These are phyloP conservation scores for Davidsoniella virescens DNA, from an alignment of 2,329 filamentous ascomycete genomes.

Conservation along the genomic window DNA sequence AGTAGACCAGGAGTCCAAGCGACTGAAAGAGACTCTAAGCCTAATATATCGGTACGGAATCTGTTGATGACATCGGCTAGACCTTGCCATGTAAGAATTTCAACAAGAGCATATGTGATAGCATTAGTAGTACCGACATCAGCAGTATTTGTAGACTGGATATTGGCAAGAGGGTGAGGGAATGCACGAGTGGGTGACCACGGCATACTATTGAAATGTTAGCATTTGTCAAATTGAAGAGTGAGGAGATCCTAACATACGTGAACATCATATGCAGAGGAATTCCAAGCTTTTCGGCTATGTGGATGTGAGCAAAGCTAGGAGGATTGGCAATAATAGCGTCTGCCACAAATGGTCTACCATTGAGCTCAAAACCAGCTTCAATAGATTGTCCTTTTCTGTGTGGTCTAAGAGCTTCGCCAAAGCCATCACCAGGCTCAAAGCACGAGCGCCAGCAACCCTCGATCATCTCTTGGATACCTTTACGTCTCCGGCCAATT, in stretches of 20 bases:
- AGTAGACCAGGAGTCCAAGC: slow-evolving; percentile 74
- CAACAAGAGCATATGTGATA: slow-evolving; percentile 67
- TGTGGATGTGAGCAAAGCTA: slow-evolving; percentile 60
- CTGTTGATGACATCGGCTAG: slow-evolving; percentile 81
- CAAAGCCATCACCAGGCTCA: slow-evolving; percentile 54
- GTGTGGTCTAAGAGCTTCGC: slow-evolving; percentile 31
- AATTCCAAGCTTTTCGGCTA: slow-evolving; percentile 58
- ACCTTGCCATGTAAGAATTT: slow-evolving; percentile 88
- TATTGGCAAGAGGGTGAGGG: slow-evolving; percentile 72
- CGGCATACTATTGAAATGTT: slow-evolving; percentile 62
- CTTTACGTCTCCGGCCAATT: slow-evolving; percentile 54
- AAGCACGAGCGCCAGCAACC: slow-evolving; percentile 80
- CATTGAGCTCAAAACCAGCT: slow-evolving; percentile 27
- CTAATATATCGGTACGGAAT: slow-evolving; percentile 59
- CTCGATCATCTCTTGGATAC: slow-evolving; percentile 63
- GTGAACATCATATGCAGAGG: slow-evolving; percentile 83
- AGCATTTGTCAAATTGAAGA: neutral
- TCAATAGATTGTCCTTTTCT: slow-evolving; percentile 26
- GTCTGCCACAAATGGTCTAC: slow-evolving; percentile 63
- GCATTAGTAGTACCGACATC: slow-evolving; percentile 68
- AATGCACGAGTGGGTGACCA: slow-evolving; percentile 78
- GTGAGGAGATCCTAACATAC: slow-evolving; percentile 29
- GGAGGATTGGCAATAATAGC: slow-evolving; percentile 67
- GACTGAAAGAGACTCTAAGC: slow-evolving; percentile 60
- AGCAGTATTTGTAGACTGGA: slow-evolving; percentile 52